Evolutionary conservation across 495 filamentous ascomycete genomes (phyloP).

Genomic region (Staphylotrichum tortipilum): DNA sequence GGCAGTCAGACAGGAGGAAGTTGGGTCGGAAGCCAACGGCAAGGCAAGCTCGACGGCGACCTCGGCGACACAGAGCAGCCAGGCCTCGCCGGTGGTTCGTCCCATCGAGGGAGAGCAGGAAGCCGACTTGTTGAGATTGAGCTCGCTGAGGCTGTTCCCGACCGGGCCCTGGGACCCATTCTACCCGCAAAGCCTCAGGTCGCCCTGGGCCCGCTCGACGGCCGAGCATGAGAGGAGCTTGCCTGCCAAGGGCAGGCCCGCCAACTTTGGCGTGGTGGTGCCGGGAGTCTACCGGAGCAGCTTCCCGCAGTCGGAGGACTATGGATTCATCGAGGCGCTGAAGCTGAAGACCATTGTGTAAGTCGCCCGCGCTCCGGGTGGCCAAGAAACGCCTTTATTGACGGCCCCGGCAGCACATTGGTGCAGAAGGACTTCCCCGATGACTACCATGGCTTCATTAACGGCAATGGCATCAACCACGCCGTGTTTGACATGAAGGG

Average conservation of each 20-base stretch:
- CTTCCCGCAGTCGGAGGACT: conserved; percentile 58
- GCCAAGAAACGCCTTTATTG: not conserved
- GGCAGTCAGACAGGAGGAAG: conserved; percentile 5
- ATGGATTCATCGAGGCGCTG: conserved; percentile 53
- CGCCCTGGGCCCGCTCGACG: not conserved
- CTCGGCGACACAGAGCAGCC: conserved; percentile 10
- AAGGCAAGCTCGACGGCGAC: conserved; percentile 7
- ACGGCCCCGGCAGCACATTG: conserved; percentile 50
- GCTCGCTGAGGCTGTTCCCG: not conserved
- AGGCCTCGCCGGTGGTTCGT: conserved; percentile 10
- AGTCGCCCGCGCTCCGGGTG: conserved; percentile 17
- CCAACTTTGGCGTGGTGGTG: conserved; percentile 59
- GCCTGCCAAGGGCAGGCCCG: conserved; percentile 33
- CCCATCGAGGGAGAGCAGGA: not conserved
- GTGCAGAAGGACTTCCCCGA: conserved; percentile 56
- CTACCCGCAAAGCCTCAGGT: not conserved
- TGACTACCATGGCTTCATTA: conserved; percentile 52
- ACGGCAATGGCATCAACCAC: conserved; percentile 54
- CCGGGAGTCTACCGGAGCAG: conserved; percentile 68
- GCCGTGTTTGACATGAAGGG: conserved; percentile 61
- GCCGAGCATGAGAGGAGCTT: conserved; percentile 5
- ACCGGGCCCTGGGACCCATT: conserved; percentile 9
- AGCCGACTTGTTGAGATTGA: not conserved
- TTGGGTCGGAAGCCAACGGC: not conserved
- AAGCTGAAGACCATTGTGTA: conserved; percentile 69